phyloP scores from a whole-genome alignment of 2,329 filamentous ascomycete species.

The Fonsecaea monophora region DNA sequence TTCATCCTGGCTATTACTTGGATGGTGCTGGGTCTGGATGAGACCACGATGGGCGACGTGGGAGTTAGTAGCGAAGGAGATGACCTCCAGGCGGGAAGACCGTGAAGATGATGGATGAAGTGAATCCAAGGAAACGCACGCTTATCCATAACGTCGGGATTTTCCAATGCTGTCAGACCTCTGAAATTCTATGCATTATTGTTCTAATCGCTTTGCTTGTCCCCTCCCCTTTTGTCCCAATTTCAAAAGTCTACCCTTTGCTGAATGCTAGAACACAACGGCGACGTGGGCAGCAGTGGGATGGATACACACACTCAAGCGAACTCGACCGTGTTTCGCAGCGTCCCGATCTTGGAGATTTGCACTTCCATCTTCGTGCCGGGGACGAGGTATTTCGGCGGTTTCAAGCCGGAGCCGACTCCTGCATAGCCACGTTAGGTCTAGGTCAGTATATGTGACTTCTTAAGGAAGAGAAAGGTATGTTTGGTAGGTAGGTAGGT shows the following conservation, averaged over 20 bases:
- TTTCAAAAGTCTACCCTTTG: too few relatives aligned
- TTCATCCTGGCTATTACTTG: too few relatives aligned
- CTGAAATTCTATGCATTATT: too few relatives aligned
- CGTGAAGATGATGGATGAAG: not conserved
- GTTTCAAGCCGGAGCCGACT: conserved; percentile 55
- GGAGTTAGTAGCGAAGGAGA: not conserved
- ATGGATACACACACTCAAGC: conserved; percentile 17
- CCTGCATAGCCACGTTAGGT: conserved; percentile 11
- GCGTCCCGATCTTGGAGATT: conserved; percentile 51
- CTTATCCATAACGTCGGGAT: too few relatives aligned
- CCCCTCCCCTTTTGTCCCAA: too few relatives aligned
- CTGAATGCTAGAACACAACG: not conserved
- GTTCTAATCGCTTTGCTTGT: too few relatives aligned
- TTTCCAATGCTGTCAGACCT: too few relatives aligned
- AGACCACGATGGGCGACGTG: not conserved
- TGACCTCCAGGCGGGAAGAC: not conserved
- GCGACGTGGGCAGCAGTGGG: not conserved
- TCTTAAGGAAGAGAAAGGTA: not conserved
- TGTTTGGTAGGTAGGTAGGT: not conserved
- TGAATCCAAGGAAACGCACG: too few relatives aligned
- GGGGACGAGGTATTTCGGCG: conserved; percentile 48
- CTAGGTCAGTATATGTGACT: not conserved
- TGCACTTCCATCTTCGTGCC: conserved; percentile 52
- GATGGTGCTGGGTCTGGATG: not conserved
- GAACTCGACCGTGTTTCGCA: conserved; percentile 48